Evolutionary conservation across 192 early-diverging fungal genomes (phyloP).

Genomic region (Coemansia sp.): DNA sequence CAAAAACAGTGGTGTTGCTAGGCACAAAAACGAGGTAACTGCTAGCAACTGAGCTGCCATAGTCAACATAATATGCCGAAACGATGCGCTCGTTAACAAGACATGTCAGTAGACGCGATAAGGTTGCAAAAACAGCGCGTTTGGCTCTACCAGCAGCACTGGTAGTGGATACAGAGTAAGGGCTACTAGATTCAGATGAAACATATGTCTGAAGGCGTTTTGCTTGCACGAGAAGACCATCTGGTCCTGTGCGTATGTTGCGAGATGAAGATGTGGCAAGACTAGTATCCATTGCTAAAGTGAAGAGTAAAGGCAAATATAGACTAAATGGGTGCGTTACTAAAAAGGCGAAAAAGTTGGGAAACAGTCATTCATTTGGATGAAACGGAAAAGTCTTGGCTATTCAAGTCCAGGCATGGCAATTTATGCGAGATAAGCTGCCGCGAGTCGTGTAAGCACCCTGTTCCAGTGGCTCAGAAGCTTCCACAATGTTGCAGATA

Average conservation of each 20-base stretch:
- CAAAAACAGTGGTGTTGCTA: slow-evolving; percentile 16
- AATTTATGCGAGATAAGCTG: too few relatives aligned
- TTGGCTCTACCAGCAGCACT: slow-evolving; percentile 17
- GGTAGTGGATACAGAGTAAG: slow-evolving; percentile 18
- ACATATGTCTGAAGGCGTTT: slow-evolving; percentile 13
- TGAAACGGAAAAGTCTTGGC: too few relatives aligned
- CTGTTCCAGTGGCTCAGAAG: too few relatives aligned
- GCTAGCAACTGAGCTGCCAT: slow-evolving; percentile 14
- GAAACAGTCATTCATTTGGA: neutral
- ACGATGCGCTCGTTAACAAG: slow-evolving; percentile 58
- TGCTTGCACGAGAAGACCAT: slow-evolving; percentile 6
- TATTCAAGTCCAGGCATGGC: too few relatives aligned
- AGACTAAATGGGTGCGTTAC: neutral
- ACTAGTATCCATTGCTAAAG: neutral
- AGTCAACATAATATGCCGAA: slow-evolving; percentile 40
- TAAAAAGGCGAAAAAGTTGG: neutral
- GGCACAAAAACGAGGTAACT: slow-evolving; percentile 23
- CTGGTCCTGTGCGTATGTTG: neutral
- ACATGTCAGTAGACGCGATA: slow-evolving; percentile 58
- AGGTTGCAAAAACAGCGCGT: slow-evolving; percentile 54
- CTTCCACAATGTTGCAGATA: too few relatives aligned
- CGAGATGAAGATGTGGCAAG: neutral
- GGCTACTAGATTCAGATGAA: slow-evolving; percentile 3
- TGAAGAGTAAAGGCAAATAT: neutral
- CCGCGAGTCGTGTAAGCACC: too few relatives aligned